Evolutionary conservation across 208 protist genomes (phyloP).

Genomic region (Acanthamoeba sp.): DNA sequence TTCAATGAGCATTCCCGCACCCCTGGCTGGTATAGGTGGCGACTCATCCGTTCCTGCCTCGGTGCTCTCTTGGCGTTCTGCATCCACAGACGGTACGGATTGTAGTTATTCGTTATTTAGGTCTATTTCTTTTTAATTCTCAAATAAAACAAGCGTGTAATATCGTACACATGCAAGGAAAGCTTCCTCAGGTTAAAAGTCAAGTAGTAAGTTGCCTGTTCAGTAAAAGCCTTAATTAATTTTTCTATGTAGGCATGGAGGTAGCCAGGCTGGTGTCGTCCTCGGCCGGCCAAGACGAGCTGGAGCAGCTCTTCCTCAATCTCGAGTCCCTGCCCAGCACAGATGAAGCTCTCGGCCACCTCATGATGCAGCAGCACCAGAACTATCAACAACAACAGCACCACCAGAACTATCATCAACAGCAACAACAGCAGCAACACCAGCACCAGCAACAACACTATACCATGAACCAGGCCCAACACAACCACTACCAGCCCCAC

Average conservation of each 20-base stretch:
- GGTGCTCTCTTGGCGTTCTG: too few relatives aligned
- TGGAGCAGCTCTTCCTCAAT: constrained; percentile 57
- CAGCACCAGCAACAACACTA: neutral
- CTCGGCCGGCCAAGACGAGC: constrained; percentile 3
- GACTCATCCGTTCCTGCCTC: too few relatives aligned
- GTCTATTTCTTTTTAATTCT: too few relatives aligned
- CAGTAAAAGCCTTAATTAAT: too few relatives aligned
- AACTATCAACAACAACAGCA: neutral
- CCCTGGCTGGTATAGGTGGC: too few relatives aligned
- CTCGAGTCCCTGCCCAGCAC: constrained; percentile 1
- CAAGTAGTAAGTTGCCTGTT: too few relatives aligned
- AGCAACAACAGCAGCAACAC: constrained; percentile 26
- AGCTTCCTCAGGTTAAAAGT: too few relatives aligned
- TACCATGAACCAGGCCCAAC: neutral
- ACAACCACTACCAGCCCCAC: neutral
- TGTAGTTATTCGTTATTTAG: too few relatives aligned
- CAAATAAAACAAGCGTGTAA: too few relatives aligned
- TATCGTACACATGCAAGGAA: too few relatives aligned
- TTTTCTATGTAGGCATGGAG: neutral
- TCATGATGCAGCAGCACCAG: neutral
- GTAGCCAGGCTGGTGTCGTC: neutral
- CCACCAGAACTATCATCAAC: neutral
- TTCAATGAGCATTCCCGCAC: too few relatives aligned
- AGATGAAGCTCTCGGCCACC: neutral
- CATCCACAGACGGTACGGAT: too few relatives aligned